Evolutionary conservation across 2,329 filamentous ascomycete species (phyloP).

Genomic region (Neobulgaria alba): DNA sequence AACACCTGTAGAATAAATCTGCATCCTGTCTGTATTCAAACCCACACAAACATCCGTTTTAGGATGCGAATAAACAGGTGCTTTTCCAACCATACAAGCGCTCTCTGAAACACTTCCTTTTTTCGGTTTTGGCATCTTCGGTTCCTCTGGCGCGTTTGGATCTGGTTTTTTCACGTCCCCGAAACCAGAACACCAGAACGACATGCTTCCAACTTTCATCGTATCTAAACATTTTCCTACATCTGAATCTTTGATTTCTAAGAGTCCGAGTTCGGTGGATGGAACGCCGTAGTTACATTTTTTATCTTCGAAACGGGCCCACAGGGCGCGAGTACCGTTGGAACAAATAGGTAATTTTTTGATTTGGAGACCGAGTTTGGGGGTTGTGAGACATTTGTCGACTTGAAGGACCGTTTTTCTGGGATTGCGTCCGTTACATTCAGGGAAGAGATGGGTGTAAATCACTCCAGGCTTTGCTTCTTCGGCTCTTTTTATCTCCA

Average conservation of each 20-base stretch:
- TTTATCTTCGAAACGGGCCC: conserved; percentile 10
- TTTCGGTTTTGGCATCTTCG: conserved; percentile 3
- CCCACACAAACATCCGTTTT: conserved; percentile 11
- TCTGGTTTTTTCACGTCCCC: conserved; percentile 4
- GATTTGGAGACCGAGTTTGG: conserved; percentile 4
- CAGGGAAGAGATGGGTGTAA: conserved; percentile 1
- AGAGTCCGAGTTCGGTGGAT: conserved; percentile 4
- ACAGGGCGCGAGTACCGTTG: conserved; percentile 11
- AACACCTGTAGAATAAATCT: conserved; percentile 5
- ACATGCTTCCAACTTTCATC: conserved; percentile 8
- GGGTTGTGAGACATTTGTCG: conserved; percentile 8
- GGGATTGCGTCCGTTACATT: not conserved
- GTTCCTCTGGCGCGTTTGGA: conserved; percentile 6
- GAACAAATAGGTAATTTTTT: conserved; percentile 8
- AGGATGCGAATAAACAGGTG: conserved; percentile 6
- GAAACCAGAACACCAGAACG: conserved; percentile 15
- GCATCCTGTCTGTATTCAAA: conserved; percentile 5
- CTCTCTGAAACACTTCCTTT: conserved; percentile 6
- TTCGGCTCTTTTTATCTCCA: no score
- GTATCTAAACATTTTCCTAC: conserved; percentile 7
- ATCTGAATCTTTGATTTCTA: conserved; percentile 11
- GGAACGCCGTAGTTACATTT: conserved; percentile 9
- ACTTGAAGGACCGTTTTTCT: conserved; percentile 3
- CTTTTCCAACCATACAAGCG: conserved; percentile 1
- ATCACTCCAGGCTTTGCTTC: conserved; percentile 2